A percentile compares a stretch with the other conserved stretches of the same genome.
Evolutionary conservation across 495 filamentous ascomycete species (phyloP).

Genomic region (Aspergillus asperescens): DNA sequence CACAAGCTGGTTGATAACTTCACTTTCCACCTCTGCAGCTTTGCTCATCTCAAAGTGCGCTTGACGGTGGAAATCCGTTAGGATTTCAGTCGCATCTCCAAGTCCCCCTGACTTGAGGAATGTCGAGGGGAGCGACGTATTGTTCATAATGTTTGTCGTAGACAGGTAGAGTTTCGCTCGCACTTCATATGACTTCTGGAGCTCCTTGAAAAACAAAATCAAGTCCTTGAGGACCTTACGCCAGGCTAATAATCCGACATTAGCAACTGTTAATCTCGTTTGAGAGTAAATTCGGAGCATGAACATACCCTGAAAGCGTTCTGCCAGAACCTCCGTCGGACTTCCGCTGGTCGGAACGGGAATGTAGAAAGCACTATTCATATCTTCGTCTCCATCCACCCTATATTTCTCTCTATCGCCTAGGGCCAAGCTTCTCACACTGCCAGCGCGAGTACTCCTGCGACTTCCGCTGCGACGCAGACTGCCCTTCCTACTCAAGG

Average conservation of each 20-base stretch:
- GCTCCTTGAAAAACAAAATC: constrained; percentile 89
- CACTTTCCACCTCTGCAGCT: constrained; percentile 80
- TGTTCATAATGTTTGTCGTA: constrained; percentile 76
- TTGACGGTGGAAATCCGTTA: constrained; percentile 77
- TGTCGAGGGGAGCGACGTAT: constrained; percentile 60
- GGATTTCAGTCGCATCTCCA: constrained; percentile 74
- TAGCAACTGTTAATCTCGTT: background rate
- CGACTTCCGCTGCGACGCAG: constrained; percentile 75
- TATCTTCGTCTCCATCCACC: constrained; percentile 58
- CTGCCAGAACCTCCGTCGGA: constrained; percentile 85
- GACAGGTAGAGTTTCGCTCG: constrained; percentile 78
- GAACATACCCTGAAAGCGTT: constrained; percentile 78
- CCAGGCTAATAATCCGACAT: constrained; percentile 59
- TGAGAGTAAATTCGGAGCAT: background rate
- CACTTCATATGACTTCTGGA: constrained; percentile 84
- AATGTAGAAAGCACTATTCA: constrained; percentile 78
- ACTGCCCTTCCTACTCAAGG: constrained; percentile 65
- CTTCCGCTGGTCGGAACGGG: constrained; percentile 82
- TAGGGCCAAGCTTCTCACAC: constrained; percentile 67
- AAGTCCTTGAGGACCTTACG: constrained; percentile 91
- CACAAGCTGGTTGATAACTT: constrained; percentile 81
- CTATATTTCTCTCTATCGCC: constrained; percentile 53
- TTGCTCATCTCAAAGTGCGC: constrained; percentile 80
- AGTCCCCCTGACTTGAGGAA: constrained; percentile 79
- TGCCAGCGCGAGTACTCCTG: constrained; percentile 70